Evolutionary conservation across 306 rosid species (phyloP).

Genomic region (Glycine soja): DNA sequence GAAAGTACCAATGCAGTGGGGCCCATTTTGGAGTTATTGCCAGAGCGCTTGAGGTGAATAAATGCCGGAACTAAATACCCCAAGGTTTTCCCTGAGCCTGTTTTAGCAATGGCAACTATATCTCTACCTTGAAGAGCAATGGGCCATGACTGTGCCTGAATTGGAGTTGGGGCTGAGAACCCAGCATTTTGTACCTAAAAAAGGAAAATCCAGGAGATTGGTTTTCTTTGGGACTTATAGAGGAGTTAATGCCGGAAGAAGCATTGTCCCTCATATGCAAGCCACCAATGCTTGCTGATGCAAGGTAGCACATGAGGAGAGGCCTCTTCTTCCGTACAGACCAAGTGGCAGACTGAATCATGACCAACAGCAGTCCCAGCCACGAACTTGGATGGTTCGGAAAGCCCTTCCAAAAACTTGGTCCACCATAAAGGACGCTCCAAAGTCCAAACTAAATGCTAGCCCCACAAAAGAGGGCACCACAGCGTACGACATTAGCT

Average conservation of each 20-base stretch:
- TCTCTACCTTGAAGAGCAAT: conserved; percentile 95
- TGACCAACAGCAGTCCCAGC: conserved; percentile 96
- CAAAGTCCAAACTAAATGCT: conserved; percentile 77
- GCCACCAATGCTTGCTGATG: conserved; percentile 91
- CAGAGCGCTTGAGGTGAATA: conserved; percentile 82
- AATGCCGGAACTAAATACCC: conserved; percentile 95
- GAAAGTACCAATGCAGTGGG: conserved; percentile 90
- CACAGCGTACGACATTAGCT: conserved; percentile 99
- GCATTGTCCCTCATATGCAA: conserved; percentile 91
- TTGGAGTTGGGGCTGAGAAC: conserved; percentile 97
- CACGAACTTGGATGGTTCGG: conserved; percentile 94
- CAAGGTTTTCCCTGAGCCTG: conserved; percentile 98
- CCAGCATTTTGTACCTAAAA: conserved; percentile 98
- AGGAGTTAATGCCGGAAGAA: conserved; percentile 86
- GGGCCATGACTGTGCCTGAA: conserved; percentile 99
- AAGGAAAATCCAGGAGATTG: conserved; percentile 73
- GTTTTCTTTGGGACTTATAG: conserved; percentile 67
- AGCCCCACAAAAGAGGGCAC: conserved; percentile 95
- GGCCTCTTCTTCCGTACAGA: conserved; percentile 96
- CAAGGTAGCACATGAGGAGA: conserved; percentile 99
- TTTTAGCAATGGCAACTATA: conserved; percentile 98
- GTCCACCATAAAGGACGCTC: conserved; percentile 99
- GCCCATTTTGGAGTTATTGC: conserved; percentile 73
- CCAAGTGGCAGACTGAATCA: conserved; percentile 98
- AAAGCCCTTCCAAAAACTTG: conserved; percentile 89